These are phyloP conservation scores for Fomitiporia mediterranea DNA, from an alignment of 1,284 basidiomycete genomes.

Conservation along the genomic window DNA sequence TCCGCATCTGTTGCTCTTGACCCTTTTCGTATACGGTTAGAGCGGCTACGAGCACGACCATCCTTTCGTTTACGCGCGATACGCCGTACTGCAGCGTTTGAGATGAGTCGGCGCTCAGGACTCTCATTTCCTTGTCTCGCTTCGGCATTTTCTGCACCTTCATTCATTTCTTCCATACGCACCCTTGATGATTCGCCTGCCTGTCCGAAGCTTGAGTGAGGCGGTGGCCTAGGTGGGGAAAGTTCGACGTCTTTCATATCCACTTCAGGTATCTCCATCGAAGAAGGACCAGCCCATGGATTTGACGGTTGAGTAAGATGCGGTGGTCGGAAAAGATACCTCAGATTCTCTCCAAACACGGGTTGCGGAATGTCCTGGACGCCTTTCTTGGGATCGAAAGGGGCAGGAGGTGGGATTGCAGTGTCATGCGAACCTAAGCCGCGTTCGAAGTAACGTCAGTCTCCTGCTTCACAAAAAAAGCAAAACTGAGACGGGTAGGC, in stretches of 20 bases:
- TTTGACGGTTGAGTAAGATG: conserved; percentile 3
- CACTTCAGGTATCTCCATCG: conserved; percentile 16
- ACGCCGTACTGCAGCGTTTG: conserved; percentile 65
- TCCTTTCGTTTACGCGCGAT: conserved; percentile 44
- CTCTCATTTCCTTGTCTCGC: conserved; percentile 30
- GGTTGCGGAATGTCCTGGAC: conserved; percentile 4
- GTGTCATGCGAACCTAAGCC: conserved; percentile 17
- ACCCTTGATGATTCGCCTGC: too few species aligned
- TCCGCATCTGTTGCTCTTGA: conserved; percentile 34
- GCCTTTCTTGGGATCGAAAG: conserved; percentile 19
- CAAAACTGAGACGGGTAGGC: neutral
- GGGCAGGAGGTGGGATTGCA: conserved; percentile 18
- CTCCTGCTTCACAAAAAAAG: neutral
- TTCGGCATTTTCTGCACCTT: neutral
- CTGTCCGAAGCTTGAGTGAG: conserved; percentile 1
- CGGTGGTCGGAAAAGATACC: conserved; percentile 19
- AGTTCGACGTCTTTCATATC: conserved; percentile 21
- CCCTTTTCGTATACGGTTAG: conserved; percentile 31
- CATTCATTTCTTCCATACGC: neutral
- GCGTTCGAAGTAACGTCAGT: neutral
- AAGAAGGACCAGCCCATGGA: conserved; percentile 7
- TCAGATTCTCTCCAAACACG: conserved; percentile 18
- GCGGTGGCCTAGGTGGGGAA: conserved; percentile 6
- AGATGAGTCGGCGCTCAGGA: conserved; percentile 40
- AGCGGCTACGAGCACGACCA: conserved; percentile 26